Conservation (phyloP, 495 filamentous ascomycete genomes). For the Penicillium canariense region DNA sequence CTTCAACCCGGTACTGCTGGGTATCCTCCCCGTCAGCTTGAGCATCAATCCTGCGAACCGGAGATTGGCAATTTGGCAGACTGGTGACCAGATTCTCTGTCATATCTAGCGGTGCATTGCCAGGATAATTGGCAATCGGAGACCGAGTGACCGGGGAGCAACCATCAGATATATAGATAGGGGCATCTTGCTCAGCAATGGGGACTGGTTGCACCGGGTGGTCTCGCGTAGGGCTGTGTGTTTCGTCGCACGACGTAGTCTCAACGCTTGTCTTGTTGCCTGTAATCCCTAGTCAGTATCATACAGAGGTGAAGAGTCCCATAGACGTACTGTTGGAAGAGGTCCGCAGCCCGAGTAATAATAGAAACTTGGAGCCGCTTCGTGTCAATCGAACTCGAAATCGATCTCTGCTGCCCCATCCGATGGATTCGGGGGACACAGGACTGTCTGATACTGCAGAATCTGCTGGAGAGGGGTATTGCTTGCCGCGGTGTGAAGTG, state of each 20-base stretch:
- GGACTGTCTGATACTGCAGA: conserved; percentile 30
- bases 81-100: neutral
- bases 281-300: neutral
- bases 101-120: neutral
- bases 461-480: conserved; percentile 12
- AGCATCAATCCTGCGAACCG: neutral
- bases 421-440: conserved; percentile 9
- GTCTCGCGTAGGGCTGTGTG: neutral
- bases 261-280: conserved; percentile 21
- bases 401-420: conserved; percentile 6
- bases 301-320: neutral
- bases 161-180: neutral
- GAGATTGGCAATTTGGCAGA: neutral
- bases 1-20: neutral
- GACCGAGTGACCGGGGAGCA: conserved; percentile 9
- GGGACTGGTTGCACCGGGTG: neutral
- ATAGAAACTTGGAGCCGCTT: conserved; percentile 26
- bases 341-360: conserved; percentile 21
- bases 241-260: conserved; percentile 11
- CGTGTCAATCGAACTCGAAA: conserved; percentile 19
- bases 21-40: neutral
- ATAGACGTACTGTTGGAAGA: conserved; percentile 19
- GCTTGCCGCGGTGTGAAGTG: conserved; percentile 10
- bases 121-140: conserved; percentile 1
- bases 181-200: neutral